Base-by-base conservation (phyloP, 331 rosid genomes). In the Erythrophleum ivorense region DNA sequence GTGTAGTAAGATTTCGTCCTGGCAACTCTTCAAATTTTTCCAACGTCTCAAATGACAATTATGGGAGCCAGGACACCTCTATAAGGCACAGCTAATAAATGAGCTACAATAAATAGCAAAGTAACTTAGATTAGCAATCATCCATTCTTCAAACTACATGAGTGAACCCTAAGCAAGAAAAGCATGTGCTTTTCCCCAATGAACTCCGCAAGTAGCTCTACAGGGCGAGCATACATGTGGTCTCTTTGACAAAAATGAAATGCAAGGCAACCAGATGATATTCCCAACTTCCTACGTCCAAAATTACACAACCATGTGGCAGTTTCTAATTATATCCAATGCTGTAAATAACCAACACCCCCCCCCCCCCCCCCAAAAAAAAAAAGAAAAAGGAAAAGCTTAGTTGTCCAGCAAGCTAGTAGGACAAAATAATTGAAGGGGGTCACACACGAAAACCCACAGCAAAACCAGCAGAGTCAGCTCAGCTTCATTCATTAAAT, bases 171-270 rank as follows among this genome's bases (percentile, higher is more conserved):
- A 75, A 77, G 89, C 86, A 77, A 83, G 63, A 45, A 90, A 41
- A 73, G 68, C 84, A 63, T 81, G 86, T 84, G 84, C 82, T 73
- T 80, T 85, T 78, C 88, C 88, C 55, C 66, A 60, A 73, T 65
- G 72, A 84, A 86, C 82, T 80, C 85, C 81, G 36, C 72, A 83
- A 81, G 53, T 62, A 76, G 41, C 86, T 73, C 73, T 15, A 58
- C 69, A 16, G 21, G 80, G 77, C 76, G 71, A 85, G 75, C 74
- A 90, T 33, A 64, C 91, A 84, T 83, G 91, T 83, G 89, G 80
- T 57, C 62, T 85, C 81, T 67, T 82, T 69, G 87, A 82, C 38
- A 66, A 71, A 31, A 31, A 63, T 41, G 65, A 49, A 19, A 78
- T 50, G 58, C 68, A 78, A 81, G 9, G 36, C 29, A 58, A 81